Conservation (phyloP, 2,329 filamentous ascomycete species). For the Blumeriella jaapii region DNA sequence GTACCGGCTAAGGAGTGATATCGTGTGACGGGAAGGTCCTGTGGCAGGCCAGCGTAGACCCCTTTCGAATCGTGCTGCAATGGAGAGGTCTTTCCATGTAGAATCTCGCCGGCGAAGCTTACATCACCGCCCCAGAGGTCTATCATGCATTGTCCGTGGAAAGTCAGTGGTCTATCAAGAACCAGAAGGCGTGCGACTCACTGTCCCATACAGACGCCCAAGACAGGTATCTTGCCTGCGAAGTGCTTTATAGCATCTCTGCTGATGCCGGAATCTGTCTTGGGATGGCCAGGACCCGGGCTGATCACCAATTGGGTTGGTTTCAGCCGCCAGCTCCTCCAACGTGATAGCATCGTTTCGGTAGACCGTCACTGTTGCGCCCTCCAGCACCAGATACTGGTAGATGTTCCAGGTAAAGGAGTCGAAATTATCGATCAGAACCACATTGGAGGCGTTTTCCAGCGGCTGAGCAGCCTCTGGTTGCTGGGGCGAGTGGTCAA, state of each 20-base stretch:
- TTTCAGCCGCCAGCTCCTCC: slow-evolving; percentile 68
- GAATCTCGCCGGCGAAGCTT: slow-evolving; percentile 84
- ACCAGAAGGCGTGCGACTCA: slow-evolving; percentile 34
- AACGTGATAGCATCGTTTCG: slow-evolving; percentile 87
- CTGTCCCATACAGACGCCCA: slow-evolving; percentile 99
- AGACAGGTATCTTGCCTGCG: slow-evolving; percentile 83
- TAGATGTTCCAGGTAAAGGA: slow-evolving; percentile 99
- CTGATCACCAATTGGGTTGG: slow-evolving; percentile 93
- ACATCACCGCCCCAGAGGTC: slow-evolving; percentile 87
- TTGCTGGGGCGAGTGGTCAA: slow-evolving; percentile 82
- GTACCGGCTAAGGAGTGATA: slow-evolving; percentile 96
- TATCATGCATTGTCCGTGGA: slow-evolving; percentile 77
- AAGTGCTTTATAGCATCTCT: slow-evolving; percentile 86
- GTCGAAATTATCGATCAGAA: slow-evolving; percentile 98
- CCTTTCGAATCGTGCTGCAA: slow-evolving; percentile 83
- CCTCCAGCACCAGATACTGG: slow-evolving; percentile 94
- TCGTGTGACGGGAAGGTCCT: slow-evolving; percentile 77
- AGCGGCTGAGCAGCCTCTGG: slow-evolving; percentile 63
- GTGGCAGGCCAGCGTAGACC: slow-evolving; percentile 72
- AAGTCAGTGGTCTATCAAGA: slow-evolving; percentile 8
- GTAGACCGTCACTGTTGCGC: slow-evolving; percentile 78
- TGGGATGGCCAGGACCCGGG: slow-evolving; percentile 86
- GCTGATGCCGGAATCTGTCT: slow-evolving; percentile 84
- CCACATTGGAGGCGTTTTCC: slow-evolving; percentile 73
- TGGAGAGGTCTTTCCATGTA: slow-evolving; percentile 93